phyloP scores from a whole-genome alignment of 2,329 filamentous ascomycete species.

The Aspergillus sclerotialis region DNA sequence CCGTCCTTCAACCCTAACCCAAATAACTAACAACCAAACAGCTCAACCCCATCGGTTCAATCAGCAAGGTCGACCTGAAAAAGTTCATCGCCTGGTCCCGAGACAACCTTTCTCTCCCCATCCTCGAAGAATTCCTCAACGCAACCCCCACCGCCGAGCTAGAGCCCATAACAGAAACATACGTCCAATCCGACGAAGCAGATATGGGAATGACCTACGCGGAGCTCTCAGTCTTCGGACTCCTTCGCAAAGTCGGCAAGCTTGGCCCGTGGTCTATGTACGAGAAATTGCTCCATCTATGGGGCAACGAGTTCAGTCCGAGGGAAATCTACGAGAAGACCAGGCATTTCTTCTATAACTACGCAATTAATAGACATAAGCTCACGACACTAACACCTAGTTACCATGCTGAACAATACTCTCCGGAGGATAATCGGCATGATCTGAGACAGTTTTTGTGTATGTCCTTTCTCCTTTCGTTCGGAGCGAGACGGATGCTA shows the following conservation, averaged over 20 bases:
- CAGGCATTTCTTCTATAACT: slow-evolving; percentile 39
- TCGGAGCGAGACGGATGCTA: not conserved
- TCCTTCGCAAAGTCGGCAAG: slow-evolving; percentile 49
- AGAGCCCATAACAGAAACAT: slow-evolving; percentile 58
- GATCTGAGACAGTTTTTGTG: slow-evolving; percentile 52
- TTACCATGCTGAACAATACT: slow-evolving; percentile 48
- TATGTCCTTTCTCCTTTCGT: slow-evolving; percentile 8
- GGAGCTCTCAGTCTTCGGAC: slow-evolving; percentile 48
- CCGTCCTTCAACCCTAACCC: not conserved
- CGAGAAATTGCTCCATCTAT: slow-evolving; percentile 45
- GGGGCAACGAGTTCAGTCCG: slow-evolving; percentile 35
- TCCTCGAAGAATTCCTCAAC: slow-evolving; percentile 59
- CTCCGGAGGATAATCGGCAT: slow-evolving; percentile 52
- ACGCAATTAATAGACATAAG: slow-evolving; percentile 61
- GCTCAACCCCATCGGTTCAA: slow-evolving; percentile 38
- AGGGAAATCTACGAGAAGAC: slow-evolving; percentile 43
- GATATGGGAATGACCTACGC: slow-evolving; percentile 51
- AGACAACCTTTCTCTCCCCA: slow-evolving; percentile 54
- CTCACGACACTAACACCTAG: slow-evolving; percentile 54
- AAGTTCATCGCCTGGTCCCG: slow-evolving; percentile 62
- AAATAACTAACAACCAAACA: slow-evolving; percentile 5
- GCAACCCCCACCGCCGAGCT: slow-evolving; percentile 58
- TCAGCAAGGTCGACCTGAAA: slow-evolving; percentile 63
- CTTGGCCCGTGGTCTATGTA: slow-evolving; percentile 51
- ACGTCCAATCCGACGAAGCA: slow-evolving; percentile 52